A percentile compares a stretch with the other conserved stretches of the same genome.
Evolutionary conservation across 2,329 filamentous ascomycete genomes (phyloP).

Genomic region (Pseudogymnoascus pannorum): DNA sequence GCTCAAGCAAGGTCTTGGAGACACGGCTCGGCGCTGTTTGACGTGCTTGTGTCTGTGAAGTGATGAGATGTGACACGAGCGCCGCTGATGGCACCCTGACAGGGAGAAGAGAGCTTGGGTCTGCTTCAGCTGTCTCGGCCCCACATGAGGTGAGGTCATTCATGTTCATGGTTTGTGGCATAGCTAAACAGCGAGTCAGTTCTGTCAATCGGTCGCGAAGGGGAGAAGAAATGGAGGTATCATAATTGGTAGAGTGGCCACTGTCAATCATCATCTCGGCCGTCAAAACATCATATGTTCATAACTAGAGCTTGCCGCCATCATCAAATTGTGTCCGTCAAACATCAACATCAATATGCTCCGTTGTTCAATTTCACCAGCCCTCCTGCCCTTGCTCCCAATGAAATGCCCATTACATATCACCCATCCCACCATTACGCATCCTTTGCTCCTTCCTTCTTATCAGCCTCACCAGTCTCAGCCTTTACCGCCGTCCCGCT

Average conservation of each 20-base stretch:
- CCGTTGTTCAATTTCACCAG: slow-evolving; percentile 1
- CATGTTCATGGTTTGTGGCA: neutral
- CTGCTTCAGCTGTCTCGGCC: neutral
- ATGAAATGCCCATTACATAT: slow-evolving; percentile 1
- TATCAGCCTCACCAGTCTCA: slow-evolving; percentile 45
- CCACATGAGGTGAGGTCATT: neutral
- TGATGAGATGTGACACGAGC: neutral
- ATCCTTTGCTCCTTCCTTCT: slow-evolving; percentile 23
- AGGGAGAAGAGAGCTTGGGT: neutral
- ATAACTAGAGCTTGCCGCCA: neutral
- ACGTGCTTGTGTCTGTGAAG: neutral
- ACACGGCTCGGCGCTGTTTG: neutral
- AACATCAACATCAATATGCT: neutral
- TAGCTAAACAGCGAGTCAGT: neutral
- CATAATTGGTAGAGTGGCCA: neutral
- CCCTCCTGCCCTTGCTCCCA: neutral
- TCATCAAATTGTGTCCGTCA: neutral
- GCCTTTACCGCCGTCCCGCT: slow-evolving; percentile 54
- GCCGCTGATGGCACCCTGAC: neutral
- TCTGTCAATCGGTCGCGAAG: neutral
- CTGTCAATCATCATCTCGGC: neutral
- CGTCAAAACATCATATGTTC: neutral
- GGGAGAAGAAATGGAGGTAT: neutral
- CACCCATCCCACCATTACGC: neutral
- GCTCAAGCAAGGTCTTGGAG: neutral